These are phyloP conservation scores for Pyrenophora teres DNA, from an alignment of 2,329 filamentous ascomycete genomes.

Conservation along the genomic window DNA sequence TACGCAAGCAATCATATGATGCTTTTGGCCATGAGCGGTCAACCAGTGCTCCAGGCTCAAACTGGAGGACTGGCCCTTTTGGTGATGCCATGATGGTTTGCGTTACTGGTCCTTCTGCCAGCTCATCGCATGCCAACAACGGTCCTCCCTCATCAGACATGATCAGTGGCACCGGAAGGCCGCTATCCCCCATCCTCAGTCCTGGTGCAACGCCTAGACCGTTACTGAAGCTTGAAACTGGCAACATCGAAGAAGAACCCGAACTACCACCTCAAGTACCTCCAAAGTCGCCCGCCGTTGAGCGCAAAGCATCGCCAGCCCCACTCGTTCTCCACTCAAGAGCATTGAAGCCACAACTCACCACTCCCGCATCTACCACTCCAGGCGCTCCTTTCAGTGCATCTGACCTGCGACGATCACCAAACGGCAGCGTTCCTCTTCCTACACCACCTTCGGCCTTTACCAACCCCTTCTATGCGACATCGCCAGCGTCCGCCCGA, in stretches of 20 bases:
- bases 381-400: conserved; percentile 36
- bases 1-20: conserved; percentile 43
- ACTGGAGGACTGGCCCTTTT: conserved; percentile 47
- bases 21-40: conserved; percentile 47
- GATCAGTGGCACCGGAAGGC: conserved; percentile 15
- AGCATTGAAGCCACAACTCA: conserved; percentile 39
- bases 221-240: conserved; percentile 41
- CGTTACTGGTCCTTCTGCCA: conserved; percentile 43
- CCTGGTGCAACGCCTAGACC: conserved; percentile 38
- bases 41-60: conserved; percentile 46
- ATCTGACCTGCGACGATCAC: conserved; percentile 39
- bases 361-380: conserved; percentile 34
- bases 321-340: conserved; percentile 40
- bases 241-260: conserved; percentile 19
- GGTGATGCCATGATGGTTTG: conserved; percentile 48
- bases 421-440: conserved; percentile 33
- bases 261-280: conserved; percentile 44
- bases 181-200: conserved; percentile 41
- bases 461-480: conserved; percentile 38
- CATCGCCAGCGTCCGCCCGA: conserved; percentile 37
- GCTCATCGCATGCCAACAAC: conserved; percentile 23
- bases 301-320: conserved; percentile 42
- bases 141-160: conserved; percentile 22
- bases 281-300: conserved; percentile 43
- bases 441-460: conserved; percentile 40